phyloP scores from a whole-genome alignment of 208 protist species.

The Leishmania martiniquensis region DNA sequence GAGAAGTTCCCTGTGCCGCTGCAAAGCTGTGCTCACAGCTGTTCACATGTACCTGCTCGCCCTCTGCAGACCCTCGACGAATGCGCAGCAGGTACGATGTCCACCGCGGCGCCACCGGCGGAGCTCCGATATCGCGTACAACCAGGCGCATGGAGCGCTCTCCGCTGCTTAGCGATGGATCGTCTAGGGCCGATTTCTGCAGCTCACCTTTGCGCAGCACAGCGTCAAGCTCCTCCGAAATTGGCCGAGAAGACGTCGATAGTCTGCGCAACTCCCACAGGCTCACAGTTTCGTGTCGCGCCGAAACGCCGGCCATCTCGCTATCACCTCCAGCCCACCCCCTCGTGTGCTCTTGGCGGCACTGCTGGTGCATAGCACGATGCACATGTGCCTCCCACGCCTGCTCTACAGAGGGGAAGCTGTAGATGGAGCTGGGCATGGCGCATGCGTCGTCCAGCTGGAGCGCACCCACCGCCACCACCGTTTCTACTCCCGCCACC shows the following conservation, averaged over 20 bases:
- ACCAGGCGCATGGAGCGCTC: slow-evolving; percentile 28
- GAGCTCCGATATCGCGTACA: slow-evolving; percentile 2
- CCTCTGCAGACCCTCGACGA: neutral
- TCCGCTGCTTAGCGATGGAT: slow-evolving; percentile 15
- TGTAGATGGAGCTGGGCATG: slow-evolving; percentile 31
- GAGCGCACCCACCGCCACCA: slow-evolving; percentile 29
- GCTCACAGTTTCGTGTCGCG: neutral
- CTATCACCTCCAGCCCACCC: neutral
- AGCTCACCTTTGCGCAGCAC: slow-evolving; percentile 8
- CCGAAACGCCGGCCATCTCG: neutral
- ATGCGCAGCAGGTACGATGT: slow-evolving; percentile 27
- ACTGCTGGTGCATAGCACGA: neutral
- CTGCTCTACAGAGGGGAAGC: slow-evolving; percentile 46
- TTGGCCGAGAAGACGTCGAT: neutral
- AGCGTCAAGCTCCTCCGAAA: neutral
- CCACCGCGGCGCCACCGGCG: slow-evolving; percentile 14
- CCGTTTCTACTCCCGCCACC: slow-evolving; percentile 2
- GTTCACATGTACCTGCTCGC: neutral
- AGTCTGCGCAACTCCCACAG: slow-evolving; percentile 25
- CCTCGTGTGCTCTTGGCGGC: neutral
- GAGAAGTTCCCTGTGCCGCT: neutral
- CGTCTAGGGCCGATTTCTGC: slow-evolving; percentile 9
- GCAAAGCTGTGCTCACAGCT: neutral
- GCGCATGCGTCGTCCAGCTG: slow-evolving; percentile 16
- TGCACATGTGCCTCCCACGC: slow-evolving; percentile 43